These are phyloP conservation scores for Crithidia bombi DNA, from an alignment of 208 protist species.

Conservation along the genomic window DNA sequence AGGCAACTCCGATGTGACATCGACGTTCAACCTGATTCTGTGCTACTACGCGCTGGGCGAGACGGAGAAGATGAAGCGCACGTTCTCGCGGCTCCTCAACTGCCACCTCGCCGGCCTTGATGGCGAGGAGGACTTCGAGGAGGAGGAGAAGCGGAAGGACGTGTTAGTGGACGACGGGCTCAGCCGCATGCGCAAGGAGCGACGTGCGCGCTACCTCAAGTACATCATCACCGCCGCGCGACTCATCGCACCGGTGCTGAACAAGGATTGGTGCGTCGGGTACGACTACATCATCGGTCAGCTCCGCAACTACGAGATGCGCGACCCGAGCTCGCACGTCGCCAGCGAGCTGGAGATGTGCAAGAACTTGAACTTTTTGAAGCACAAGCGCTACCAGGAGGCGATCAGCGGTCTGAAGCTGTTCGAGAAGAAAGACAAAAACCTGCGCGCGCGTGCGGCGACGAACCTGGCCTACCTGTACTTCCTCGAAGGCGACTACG, in stretches of 20 bases:
- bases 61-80: slow-evolving; percentile 93
- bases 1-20: slow-evolving; percentile 87
- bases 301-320: slow-evolving; percentile 90
- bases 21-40: slow-evolving; percentile 96
- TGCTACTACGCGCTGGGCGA: slow-evolving; percentile 97
- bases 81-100: slow-evolving; percentile 91
- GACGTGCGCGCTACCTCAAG: slow-evolving; percentile 77
- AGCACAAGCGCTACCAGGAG: slow-evolving; percentile 93
- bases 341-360: slow-evolving; percentile 96
- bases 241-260: slow-evolving; percentile 95
- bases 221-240: slow-evolving; percentile 92
- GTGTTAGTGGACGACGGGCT: slow-evolving; percentile 86
- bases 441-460: slow-evolving; percentile 89
- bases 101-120: slow-evolving; percentile 67
- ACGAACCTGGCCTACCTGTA: slow-evolving; percentile 98
- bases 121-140: slow-evolving; percentile 86
- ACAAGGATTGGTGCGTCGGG: slow-evolving; percentile 92
- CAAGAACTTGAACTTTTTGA: slow-evolving; percentile 95
- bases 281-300: slow-evolving; percentile 96
- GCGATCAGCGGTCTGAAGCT: slow-evolving; percentile 94
- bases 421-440: slow-evolving; percentile 96
- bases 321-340: slow-evolving; percentile 84
- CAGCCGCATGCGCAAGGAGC: slow-evolving; percentile 79
- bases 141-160: slow-evolving; percentile 84
- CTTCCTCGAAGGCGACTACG: slow-evolving; percentile 97